These are phyloP conservation scores for Malbranchea zuffiana DNA, from an alignment of 2,329 filamentous ascomycete species.

Conservation along the genomic window DNA sequence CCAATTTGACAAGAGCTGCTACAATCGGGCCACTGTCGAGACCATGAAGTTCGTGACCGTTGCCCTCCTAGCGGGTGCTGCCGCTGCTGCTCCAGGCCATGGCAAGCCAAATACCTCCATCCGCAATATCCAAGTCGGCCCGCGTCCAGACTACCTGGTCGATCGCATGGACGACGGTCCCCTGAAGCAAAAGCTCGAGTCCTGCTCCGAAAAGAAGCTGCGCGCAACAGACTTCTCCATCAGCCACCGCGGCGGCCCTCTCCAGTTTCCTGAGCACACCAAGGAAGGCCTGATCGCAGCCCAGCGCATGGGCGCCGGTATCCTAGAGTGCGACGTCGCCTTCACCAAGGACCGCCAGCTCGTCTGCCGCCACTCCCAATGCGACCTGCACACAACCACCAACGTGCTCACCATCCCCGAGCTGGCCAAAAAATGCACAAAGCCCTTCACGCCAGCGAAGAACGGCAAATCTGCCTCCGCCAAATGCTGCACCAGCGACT, in stretches of 20 bases:
- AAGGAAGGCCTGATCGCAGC: conserved; percentile 50
- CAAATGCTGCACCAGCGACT: conserved; percentile 60
- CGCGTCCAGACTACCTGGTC: conserved; percentile 54
- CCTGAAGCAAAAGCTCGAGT: conserved; percentile 49
- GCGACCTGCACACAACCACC: conserved; percentile 58
- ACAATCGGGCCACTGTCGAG: too few species aligned
- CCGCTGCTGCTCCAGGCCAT: conserved; percentile 3
- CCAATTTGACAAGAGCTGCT: too few species aligned
- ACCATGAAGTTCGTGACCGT: conserved; percentile 5
- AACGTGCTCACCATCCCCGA: conserved; percentile 53
- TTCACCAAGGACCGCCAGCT: conserved; percentile 55
- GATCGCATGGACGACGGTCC: conserved; percentile 50
- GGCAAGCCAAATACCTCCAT: conserved; percentile 3
- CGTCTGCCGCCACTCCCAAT: conserved; percentile 58
- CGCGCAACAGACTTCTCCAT: conserved; percentile 47
- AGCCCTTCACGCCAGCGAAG: conserved; percentile 48
- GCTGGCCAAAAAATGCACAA: conserved; percentile 53
- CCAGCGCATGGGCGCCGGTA: conserved; percentile 55
- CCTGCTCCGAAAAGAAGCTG: conserved; percentile 47
- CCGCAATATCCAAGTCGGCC: conserved; percentile 46
- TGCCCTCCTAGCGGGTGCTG: conserved; percentile 1
- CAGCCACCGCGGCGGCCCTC: conserved; percentile 51
- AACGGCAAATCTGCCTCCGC: conserved; percentile 46
- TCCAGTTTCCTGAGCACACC: conserved; percentile 56
- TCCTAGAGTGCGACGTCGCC: conserved; percentile 57